Percentiles rank a stretch among this genome's conserved stretches.
These are phyloP conservation scores for Pichia exigua DNA, from an alignment of 805 yeast genomes.

Conservation along the genomic window DNA sequence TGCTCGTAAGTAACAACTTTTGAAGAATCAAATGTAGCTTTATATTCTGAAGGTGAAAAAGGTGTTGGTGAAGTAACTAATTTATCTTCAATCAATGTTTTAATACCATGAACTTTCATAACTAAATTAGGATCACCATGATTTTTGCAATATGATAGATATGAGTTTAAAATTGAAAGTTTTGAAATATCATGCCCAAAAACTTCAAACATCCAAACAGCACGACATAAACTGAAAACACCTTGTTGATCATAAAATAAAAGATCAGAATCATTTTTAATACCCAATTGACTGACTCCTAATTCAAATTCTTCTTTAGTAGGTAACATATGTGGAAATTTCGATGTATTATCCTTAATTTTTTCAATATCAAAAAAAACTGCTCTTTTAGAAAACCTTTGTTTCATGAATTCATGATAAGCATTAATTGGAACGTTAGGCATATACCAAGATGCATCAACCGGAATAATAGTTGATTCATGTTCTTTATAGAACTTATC, in stretches of 20 bases:
- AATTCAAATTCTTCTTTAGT: constrained; percentile 43
- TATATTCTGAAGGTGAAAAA: constrained; percentile 25
- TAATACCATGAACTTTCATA: constrained; percentile 15
- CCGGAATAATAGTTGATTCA: constrained; percentile 34
- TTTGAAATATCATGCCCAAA: constrained; percentile 58
- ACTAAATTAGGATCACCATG: constrained; percentile 20
- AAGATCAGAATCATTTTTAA: constrained; percentile 47
- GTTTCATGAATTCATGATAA: constrained; percentile 45
- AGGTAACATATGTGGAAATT: constrained; percentile 92
- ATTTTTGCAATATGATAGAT: constrained; percentile 27
- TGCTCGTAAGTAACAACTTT: constrained; percentile 65
- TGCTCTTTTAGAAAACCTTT: constrained; percentile 53
- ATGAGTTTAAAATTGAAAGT: constrained; percentile 67
- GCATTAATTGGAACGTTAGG: constrained; percentile 65
- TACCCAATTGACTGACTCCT: constrained; percentile 49
- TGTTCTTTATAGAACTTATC: constrained; percentile 11
- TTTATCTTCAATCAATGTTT: constrained; percentile 18
- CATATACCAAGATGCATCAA: constrained; percentile 92
- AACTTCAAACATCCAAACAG: constrained; percentile 79
- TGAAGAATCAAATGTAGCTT: constrained; percentile 30
- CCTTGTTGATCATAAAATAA: constrained; percentile 84
- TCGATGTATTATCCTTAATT: constrained; percentile 48
- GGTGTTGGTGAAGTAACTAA: constrained; percentile 19
- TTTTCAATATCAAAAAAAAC: constrained; percentile 74
- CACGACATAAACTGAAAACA: constrained; percentile 82